Conservation (phyloP, 192 early-diverging fungal genomes). For the Globomyces pollinis-pini region DNA sequence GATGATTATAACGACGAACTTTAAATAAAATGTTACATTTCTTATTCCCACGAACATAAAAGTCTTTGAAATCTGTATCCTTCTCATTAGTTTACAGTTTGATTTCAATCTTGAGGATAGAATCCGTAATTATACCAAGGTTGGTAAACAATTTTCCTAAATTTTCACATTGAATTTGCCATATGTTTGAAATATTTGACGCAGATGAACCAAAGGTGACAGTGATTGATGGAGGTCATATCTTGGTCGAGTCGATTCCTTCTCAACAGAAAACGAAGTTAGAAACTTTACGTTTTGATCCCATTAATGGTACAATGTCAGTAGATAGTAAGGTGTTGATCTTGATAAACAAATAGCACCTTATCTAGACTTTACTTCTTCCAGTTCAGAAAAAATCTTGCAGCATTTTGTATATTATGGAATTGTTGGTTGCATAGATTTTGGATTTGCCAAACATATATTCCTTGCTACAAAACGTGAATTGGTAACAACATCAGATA, state of each 20-base stretch:
- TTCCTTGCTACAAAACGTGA: neutral
- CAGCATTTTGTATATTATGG: neutral
- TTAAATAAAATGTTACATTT: too few species aligned
- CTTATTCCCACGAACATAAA: too few species aligned
- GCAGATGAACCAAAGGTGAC: too few species aligned
- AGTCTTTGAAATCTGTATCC: too few species aligned
- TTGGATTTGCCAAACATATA: conserved; percentile 1
- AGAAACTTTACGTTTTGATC: neutral
- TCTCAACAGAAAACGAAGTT: neutral
- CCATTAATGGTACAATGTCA: neutral
- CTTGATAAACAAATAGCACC: neutral
- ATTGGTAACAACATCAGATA: neutral
- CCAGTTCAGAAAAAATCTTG: neutral
- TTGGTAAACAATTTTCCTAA: too few species aligned
- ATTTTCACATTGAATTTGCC: too few species aligned
- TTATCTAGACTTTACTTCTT: neutral
- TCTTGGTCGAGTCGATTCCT: neutral
- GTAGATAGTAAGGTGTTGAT: neutral
- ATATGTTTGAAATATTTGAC: too few species aligned
- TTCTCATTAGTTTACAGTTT: too few species aligned
- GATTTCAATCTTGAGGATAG: too few species aligned
- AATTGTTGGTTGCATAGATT: conserved; percentile 2
- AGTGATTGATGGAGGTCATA: conserved; percentile 1
- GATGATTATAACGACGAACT: too few species aligned
- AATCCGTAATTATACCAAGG: too few species aligned